Base-by-base conservation (phyloP, 306 rosid genomes). In the Dalbergia cochinchinensis region DNA sequence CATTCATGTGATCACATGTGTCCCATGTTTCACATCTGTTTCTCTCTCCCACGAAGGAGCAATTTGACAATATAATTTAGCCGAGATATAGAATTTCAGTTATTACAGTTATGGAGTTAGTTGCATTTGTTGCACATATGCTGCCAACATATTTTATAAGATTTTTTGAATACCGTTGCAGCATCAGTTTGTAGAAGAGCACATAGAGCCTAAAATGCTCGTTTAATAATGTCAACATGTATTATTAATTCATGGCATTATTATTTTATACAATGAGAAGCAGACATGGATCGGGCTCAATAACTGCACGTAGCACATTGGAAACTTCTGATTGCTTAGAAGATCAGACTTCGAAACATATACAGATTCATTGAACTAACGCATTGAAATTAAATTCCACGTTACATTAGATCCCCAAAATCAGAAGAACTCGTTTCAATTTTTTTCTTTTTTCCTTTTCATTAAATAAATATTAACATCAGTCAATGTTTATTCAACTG, bases 1-100 rank as follows among this genome's bases (percentile, higher is more conserved):
- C 86, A 80, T 82, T 89, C 94, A 91, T 85, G 94, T 91, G 97
- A 78, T 82, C 92, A 76, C 97, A 86, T 83, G 94, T 88, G 85
- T 85, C 81, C 91, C 94, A 90, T 87, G 88, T 87, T 86, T 86
- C 92, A 75, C 83, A 80, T 84, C 86, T 79, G 74, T 73, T 73
- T 87, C 85, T 80, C 89, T 65, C 84, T 76, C 71, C 65, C 53
- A 58, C 35, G 4, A 63, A 31, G 70, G 69, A 77, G 69, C 84
- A 78, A 34, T 74, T 78, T 88, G 89, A 86, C 91, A 14, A 48
- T 4, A 19, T 78, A 73, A 82, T 80, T 68, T 74, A 63, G 4
- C 16, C 51, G 65, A 12, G 78, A 78, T 77, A 87, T 82, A 37
- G 84, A 69, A 18, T 80, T 85, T 85, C 94, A 84, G 97, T 92